Conservation (phyloP, 192 early-diverging fungal species). For the Coemansia sp. region DNA sequence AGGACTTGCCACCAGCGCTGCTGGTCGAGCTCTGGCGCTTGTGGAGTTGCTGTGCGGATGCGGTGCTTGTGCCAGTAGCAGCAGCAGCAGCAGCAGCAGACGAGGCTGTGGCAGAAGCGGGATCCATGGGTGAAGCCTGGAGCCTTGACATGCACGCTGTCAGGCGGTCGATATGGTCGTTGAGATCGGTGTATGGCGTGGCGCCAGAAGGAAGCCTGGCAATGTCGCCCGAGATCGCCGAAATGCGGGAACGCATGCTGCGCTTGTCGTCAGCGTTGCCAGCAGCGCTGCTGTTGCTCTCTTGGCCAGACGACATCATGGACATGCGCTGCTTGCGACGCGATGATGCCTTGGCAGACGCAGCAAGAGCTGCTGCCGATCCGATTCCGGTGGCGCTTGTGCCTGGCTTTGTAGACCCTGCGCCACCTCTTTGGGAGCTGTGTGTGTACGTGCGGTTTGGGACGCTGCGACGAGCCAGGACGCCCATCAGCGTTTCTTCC, state of each 20-base stretch:
- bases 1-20: slow-evolving; percentile 20
- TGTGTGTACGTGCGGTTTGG: slow-evolving; percentile 40
- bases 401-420: slow-evolving; percentile 26
- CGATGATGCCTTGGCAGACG: slow-evolving; percentile 22
- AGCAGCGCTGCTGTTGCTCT: slow-evolving; percentile 10
- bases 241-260: slow-evolving; percentile 40
- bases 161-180: slow-evolving; percentile 48
- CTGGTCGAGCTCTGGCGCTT: slow-evolving; percentile 33
- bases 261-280: slow-evolving; percentile 42
- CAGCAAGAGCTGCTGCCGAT: slow-evolving; percentile 8
- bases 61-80: background rate
- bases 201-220: slow-evolving; percentile 12
- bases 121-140: slow-evolving; percentile 18
- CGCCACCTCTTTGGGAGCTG: slow-evolving; percentile 29
- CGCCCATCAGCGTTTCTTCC: slow-evolving; percentile 40
- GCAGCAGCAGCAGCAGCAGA: background rate
- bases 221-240: slow-evolving; percentile 33
- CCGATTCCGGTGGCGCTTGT: slow-evolving; percentile 31
- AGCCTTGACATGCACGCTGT: slow-evolving; percentile 47
- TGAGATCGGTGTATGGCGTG: slow-evolving; percentile 45
- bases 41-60: slow-evolving; percentile 10
- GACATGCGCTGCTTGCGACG: slow-evolving; percentile 47
- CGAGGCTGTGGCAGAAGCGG: background rate
- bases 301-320: slow-evolving; percentile 31
- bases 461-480: slow-evolving; percentile 41